phyloP scores from a whole-genome alignment of 345 rosid species.

The Salix koriyanagi region DNA sequence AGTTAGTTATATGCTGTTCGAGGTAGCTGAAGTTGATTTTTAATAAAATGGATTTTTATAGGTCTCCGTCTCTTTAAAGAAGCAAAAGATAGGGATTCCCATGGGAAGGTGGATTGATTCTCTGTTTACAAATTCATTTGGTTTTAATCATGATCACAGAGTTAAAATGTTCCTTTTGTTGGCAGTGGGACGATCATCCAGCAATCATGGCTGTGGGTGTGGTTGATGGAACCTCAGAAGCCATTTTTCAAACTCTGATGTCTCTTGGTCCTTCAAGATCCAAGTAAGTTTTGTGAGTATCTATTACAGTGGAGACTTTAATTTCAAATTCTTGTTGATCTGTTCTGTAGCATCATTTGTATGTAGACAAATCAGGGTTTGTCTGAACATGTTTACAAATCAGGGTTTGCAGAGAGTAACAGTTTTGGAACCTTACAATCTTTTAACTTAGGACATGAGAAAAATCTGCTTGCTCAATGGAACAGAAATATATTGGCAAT shows the following conservation, averaged over 20 bases:
- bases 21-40: constrained; percentile 12
- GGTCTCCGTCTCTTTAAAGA: constrained; percentile 92
- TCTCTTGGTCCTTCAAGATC: constrained; percentile 97
- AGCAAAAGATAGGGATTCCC: constrained; percentile 75
- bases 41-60: constrained; percentile 28
- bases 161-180: constrained; percentile 3
- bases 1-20: background rate
- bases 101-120: constrained; percentile 50
- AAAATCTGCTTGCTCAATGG: too few relatives aligned
- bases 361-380: background rate
- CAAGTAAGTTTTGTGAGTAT: constrained; percentile 46
- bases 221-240: constrained; percentile 87
- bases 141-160: constrained; percentile 5
- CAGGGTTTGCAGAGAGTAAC: too few relatives aligned
- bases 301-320: background rate
- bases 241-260: constrained; percentile 83
- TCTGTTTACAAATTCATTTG: constrained; percentile 6
- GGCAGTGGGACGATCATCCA: constrained; percentile 95
- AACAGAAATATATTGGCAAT: too few relatives aligned
- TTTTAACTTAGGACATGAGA: too few relatives aligned
- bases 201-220: constrained; percentile 98
- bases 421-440: too few relatives aligned
- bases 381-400: too few relatives aligned
- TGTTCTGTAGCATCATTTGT: background rate
- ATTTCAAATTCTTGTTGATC: background rate